Evolutionary conservation across 805 yeast genomes (phyloP).

Genomic region (Candida ascalaphidarum): DNA sequence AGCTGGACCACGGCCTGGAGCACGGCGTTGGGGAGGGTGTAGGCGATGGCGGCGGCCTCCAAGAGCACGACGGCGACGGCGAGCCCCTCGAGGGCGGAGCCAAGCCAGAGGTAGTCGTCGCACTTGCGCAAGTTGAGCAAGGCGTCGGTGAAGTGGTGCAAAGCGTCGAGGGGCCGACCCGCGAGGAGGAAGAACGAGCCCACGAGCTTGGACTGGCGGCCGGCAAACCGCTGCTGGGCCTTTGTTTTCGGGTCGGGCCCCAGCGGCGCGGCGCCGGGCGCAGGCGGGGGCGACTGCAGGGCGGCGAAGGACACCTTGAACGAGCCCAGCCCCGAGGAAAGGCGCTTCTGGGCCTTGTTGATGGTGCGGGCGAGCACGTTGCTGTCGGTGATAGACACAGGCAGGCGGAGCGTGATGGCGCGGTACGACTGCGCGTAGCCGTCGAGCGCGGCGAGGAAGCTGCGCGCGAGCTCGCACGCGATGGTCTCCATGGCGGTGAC

Average conservation of each 20-base stretch:
- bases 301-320: conserved; percentile 21
- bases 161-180: conserved; percentile 68
- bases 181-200: conserved; percentile 75
- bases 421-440: conserved; percentile 64
- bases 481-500: conserved; percentile 45
- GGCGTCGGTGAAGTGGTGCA: conserved; percentile 70
- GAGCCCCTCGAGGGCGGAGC: conserved; percentile 76
- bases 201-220: conserved; percentile 66
- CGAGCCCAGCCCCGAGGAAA: conserved; percentile 30
- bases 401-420: conserved; percentile 77
- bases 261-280: too few species aligned
- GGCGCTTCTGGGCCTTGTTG: conserved; percentile 32
- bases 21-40: conserved; percentile 36
- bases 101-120: conserved; percentile 82
- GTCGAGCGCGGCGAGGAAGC: conserved; percentile 56
- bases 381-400: conserved; percentile 53
- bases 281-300: conserved; percentile 2
- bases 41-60: conserved; percentile 45
- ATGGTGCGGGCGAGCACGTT: conserved; percentile 34
- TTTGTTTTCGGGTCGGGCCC: conserved; percentile 24
- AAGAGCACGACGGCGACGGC: conserved; percentile 58
- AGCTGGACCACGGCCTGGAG: conserved; percentile 21
- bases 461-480: conserved; percentile 63
- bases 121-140: conserved; percentile 46
- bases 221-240: conserved; percentile 41